Conservation (phyloP, 1,284 basidiomycete species). For the Wallemia ichthyophaga region DNA sequence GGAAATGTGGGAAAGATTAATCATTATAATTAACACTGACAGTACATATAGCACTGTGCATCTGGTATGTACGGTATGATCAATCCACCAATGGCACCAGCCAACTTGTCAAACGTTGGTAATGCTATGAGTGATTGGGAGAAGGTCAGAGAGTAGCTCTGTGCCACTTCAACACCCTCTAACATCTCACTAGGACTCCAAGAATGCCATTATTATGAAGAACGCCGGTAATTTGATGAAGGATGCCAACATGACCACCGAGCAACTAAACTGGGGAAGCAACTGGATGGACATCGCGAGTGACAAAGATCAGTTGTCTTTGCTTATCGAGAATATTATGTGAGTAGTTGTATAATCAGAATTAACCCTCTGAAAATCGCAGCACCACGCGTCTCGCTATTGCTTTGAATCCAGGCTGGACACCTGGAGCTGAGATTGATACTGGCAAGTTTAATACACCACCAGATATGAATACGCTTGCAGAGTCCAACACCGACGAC, state of each 20-base stretch:
- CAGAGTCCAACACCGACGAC: neutral
- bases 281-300: neutral
- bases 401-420: neutral
- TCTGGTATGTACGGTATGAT: neutral
- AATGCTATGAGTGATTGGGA: neutral
- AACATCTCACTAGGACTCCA: neutral
- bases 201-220: neutral
- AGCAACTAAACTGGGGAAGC: neutral
- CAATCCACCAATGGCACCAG: neutral
- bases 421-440: neutral
- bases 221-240: neutral
- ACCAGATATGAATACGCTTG: neutral
- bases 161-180: neutral
- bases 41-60: neutral
- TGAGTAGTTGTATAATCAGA: neutral
- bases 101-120: neutral
- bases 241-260: neutral
- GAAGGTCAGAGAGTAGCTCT: too few relatives aligned
- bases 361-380: neutral
- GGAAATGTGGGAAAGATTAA: neutral
- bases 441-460: neutral
- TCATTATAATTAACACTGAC: neutral
- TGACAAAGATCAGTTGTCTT: neutral
- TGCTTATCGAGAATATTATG: neutral
- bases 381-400: neutral